phyloP scores from a whole-genome alignment of 192 early-diverging fungal genomes.

The Linnemannia hyalina region DNA sequence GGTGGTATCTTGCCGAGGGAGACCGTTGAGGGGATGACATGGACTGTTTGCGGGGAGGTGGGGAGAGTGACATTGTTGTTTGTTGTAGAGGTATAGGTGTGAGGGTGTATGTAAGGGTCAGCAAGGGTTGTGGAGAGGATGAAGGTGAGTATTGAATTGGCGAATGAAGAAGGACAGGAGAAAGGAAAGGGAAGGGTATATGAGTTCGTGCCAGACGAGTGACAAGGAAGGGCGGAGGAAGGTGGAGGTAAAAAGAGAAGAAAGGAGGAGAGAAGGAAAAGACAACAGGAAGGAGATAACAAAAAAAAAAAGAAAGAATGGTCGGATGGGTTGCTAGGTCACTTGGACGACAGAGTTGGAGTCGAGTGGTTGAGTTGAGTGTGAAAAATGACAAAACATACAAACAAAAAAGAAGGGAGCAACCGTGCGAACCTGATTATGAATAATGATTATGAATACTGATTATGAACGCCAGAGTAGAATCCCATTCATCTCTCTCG shows the following conservation, averaged over 20 bases:
- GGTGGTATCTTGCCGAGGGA: slow-evolving; percentile 15
- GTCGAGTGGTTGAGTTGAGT: neutral
- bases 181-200: neutral
- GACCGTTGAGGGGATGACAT: neutral
- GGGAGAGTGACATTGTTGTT: slow-evolving; percentile 9
- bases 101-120: neutral
- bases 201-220: neutral
- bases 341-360: neutral
- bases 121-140: neutral
- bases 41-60: slow-evolving; percentile 30
- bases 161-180: neutral
- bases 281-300: neutral
- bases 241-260: neutral
- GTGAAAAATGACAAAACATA: neutral
- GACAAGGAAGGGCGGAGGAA: neutral
- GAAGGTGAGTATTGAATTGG: neutral
- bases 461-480: neutral
- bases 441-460: too few species aligned
- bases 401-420: neutral
- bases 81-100: neutral
- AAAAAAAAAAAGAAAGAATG: neutral
- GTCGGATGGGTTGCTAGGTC: neutral
- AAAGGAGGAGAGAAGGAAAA: neutral
- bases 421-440: too few species aligned
- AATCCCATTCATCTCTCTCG: neutral